Percentiles rank a stretch among this genome's conserved stretches.
These are phyloP conservation scores for Xylaria castorea DNA, from an alignment of 495 filamentous ascomycete genomes.

Conservation along the genomic window DNA sequence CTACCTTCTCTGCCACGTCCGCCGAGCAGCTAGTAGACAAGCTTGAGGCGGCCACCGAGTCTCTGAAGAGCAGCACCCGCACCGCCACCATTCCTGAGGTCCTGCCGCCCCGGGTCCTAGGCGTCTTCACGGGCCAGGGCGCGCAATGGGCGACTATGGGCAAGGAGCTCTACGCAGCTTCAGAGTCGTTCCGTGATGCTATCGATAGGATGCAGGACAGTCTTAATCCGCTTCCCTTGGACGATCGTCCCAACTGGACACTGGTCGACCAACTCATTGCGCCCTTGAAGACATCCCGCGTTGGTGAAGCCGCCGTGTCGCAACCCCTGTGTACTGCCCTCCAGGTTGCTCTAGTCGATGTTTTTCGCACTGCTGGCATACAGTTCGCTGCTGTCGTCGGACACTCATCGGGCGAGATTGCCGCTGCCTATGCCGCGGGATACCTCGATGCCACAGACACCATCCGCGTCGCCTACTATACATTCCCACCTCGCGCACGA, in stretches of 20 bases:
- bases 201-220: constrained; percentile 53
- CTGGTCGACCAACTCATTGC: constrained; percentile 49
- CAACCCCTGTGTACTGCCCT: constrained; percentile 57
- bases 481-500: constrained; percentile 24
- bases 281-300: constrained; percentile 34
- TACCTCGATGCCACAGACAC: constrained; percentile 42
- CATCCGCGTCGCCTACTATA: constrained; percentile 31
- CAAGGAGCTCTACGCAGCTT: constrained; percentile 47
- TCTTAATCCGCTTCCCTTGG: constrained; percentile 43
- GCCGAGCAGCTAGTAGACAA: constrained; percentile 1
- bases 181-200: constrained; percentile 39
- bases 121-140: constrained; percentile 38
- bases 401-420: constrained; percentile 62
- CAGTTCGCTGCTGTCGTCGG: constrained; percentile 57
- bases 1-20: constrained; percentile 2
- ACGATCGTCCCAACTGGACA: constrained; percentile 55
- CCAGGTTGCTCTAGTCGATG: constrained; percentile 54
- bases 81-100: not conserved
- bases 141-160: constrained; percentile 57
- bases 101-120: constrained; percentile 25
- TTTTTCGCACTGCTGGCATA: constrained; percentile 52
- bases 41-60: not conserved
- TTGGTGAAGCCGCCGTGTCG: constrained; percentile 47
- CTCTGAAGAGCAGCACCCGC: not conserved
- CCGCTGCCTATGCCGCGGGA: constrained; percentile 55